phyloP scores from a whole-genome alignment of 179 eudicot species.

The Pouteria campechiana region DNA sequence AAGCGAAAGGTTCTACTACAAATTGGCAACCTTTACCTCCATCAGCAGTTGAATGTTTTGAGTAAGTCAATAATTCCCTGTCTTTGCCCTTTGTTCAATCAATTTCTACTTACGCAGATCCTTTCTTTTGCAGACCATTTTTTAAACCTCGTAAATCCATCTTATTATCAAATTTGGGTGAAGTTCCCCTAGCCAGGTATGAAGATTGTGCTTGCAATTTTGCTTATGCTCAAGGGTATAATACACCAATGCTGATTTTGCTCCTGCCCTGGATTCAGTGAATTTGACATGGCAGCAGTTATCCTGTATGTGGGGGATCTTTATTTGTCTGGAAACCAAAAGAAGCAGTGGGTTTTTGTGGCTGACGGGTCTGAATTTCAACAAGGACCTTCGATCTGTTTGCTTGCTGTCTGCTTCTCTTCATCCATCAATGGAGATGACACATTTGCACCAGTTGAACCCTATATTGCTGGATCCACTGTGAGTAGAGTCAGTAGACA shows the following conservation, averaged over 20 bases:
- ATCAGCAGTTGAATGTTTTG: slow-evolving; percentile 31
- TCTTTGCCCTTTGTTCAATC: not conserved
- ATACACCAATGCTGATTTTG: not conserved
- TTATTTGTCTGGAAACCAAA: slow-evolving; percentile 41
- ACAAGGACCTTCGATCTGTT: slow-evolving; percentile 21
- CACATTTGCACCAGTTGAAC: slow-evolving; percentile 44
- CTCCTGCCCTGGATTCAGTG: slow-evolving; percentile 35
- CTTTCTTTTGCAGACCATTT: slow-evolving; percentile 42
- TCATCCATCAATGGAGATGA: slow-evolving; percentile 37
- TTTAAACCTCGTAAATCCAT: slow-evolving; percentile 65
- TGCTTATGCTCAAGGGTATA: slow-evolving; percentile 4
- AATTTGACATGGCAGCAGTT: slow-evolving; percentile 73
- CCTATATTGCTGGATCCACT: slow-evolving; percentile 60
- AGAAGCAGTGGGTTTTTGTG: slow-evolving; percentile 88
- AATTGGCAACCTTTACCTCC: slow-evolving; percentile 58
- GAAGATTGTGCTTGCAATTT: slow-evolving; percentile 5
- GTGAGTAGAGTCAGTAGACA: too few species aligned
- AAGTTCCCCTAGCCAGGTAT: slow-evolving; percentile 74
- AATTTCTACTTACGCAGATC: too few species aligned
- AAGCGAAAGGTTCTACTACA: slow-evolving; percentile 64
- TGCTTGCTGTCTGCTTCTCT: slow-evolving; percentile 77
- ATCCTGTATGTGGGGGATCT: slow-evolving; percentile 74
- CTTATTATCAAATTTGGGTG: slow-evolving; percentile 45
- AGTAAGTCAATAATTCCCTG: slow-evolving; percentile 25
- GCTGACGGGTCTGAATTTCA: slow-evolving; percentile 57